Base-by-base conservation (phyloP, 2,329 filamentous ascomycete species). In the Phoma sp. region DNA sequence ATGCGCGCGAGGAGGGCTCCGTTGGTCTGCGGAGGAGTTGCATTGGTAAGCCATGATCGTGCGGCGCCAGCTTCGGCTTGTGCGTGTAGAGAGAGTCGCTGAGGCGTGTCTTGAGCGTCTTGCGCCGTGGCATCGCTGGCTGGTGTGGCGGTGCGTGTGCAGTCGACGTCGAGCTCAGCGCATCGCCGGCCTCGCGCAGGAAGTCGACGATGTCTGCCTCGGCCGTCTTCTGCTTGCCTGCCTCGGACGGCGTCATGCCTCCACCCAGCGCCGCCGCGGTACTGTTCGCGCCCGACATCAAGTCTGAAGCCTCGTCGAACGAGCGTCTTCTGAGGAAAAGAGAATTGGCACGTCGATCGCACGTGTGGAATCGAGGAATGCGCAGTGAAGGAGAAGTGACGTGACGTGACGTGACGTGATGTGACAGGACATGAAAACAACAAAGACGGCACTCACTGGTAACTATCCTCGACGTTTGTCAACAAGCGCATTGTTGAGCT, bases 401-500 rank as follows among this genome's bases (percentile, higher is more conserved):
- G 32, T 35, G 32, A 35, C 22, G 22, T 24, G 22, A 24, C 22
- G 22, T 33, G 31, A 35, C 3, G 32, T 17, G 32, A 35, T 4
- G 22, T 24, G 22, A 24, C 22, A 6, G 22, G n/a, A 4, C 1
- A 3, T 12, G 58, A 57, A 4, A 12, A 46, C 41, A 29, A 45
- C 50, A 52, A 25, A 44, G 7, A 29, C 24, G 70, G 54, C 73
- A 80, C 74, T 76, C 74, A 75, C 77, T 73, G 71, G 48, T 68
- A 67, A 59, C 67, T 69, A 43, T 79, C 76, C 48, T 81, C 78
- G 36, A 67, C 71, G 60, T 77, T 76, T 60, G 79, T 80, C 73
- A 82, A 74, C 68, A 82, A 72, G 55, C 80, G 78, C 80, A 82
- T 81, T 40, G 77, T 79, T 51, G 78, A 74, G 51, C 76, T 76